Evolutionary conservation across 495 filamentous ascomycete species (phyloP), one percentile per base, ranked within the genome.

Genomic region (Poronia punctata): DNA sequence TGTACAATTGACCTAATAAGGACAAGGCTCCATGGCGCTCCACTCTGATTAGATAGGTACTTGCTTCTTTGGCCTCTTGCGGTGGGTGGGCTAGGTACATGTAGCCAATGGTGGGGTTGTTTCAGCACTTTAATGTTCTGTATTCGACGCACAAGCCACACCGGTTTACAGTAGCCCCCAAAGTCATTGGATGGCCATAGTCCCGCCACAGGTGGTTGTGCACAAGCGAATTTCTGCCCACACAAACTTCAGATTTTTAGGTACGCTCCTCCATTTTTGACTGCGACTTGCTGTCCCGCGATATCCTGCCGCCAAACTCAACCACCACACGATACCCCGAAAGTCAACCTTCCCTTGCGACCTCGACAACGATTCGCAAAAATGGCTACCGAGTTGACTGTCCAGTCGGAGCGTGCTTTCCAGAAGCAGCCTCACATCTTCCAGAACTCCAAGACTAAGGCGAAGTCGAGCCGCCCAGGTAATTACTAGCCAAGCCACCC

Each of bases 351-450:
- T 57, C 45, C 45, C 56, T 65, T 61, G 54, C 50, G 57, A 54
- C 46, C 23, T 44, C 61, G 47, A 53, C 54, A 62, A 65, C 41
- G 49, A 45, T 72, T 78, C 82, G 79, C 75, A 82, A 84, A 71
- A 72, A 95, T 95, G 88, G 88, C 88, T 64, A 95, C 88, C 75
- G 88, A 95, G 80, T 79, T 95, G 71, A 94, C 83, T 67, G 88
- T 95, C 67, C 88, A 95, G 79, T 88, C 85, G 62, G 88, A 95
- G 82, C 87, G 88, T 71, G 88, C 88, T 75, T 95, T 82, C 83
- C 88, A 95, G 70, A 95, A 95, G 80, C 89, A 98, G 80, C 93
- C 92, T 61, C 93, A 99, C 72, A 94, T 99, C 79, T 97, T 96
- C 85, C 78, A 84, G 63, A 95, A 94, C 79, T 68, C 75, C 57